Evolutionary conservation across 2,329 filamentous ascomycete species (phyloP).

Genomic region (Apiospora saccharicola): DNA sequence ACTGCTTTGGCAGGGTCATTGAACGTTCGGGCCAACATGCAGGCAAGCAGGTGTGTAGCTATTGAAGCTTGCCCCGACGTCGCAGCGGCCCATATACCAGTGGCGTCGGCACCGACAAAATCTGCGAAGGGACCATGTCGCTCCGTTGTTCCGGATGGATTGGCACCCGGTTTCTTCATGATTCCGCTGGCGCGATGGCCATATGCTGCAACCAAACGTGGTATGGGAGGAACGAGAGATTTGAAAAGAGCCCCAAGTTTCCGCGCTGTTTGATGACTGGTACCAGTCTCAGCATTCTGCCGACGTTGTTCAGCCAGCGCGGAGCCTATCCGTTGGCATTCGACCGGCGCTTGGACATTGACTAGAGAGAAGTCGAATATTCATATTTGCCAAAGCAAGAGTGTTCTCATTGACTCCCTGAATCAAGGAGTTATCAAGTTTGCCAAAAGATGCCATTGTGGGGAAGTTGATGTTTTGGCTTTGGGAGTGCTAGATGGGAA

Average conservation of each 20-base stretch:
- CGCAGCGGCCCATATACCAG: constrained; percentile 30
- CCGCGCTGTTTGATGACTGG: not conserved
- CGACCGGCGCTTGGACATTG: not conserved
- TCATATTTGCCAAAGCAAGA: not conserved
- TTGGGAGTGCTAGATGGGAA: not conserved
- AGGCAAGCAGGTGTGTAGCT: constrained; percentile 43
- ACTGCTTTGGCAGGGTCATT: constrained; percentile 35
- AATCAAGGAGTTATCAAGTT: not conserved
- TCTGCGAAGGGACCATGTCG: constrained; percentile 34
- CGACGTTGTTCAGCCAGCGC: not conserved
- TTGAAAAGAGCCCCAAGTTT: constrained; percentile 7
- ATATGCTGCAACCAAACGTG: not conserved
- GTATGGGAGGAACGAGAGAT: not conserved
- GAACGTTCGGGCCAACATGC: constrained; percentile 42
- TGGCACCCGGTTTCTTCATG: not conserved
- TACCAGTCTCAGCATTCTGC: not conserved
- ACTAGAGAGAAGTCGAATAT: not conserved
- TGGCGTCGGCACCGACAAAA: constrained; percentile 38
- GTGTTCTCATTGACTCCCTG: not conserved
- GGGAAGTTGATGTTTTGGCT: too few species aligned
- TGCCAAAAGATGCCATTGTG: not conserved
- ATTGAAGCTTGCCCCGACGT: constrained; percentile 39
- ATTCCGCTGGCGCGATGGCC: not conserved
- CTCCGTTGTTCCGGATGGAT: not conserved
- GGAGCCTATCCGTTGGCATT: not conserved